These are phyloP conservation scores for Aspergillus neoniger DNA, from an alignment of 2,329 filamentous ascomycete species.

Conservation along the genomic window DNA sequence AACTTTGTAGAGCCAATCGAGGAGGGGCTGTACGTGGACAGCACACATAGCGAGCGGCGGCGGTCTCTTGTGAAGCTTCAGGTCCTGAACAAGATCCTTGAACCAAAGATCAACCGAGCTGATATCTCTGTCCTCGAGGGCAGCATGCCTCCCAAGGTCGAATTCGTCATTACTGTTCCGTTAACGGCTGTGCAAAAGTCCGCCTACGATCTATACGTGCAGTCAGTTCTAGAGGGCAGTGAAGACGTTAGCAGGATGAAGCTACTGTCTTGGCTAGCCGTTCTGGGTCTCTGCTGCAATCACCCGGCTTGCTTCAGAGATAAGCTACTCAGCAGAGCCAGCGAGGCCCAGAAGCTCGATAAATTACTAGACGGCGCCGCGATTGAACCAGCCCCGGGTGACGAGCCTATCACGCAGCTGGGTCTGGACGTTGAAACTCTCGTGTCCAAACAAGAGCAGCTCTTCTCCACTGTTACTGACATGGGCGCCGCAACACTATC, in stretches of 20 bases:
- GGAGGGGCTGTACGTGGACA: slow-evolving; percentile 69
- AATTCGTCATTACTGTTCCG: slow-evolving; percentile 77
- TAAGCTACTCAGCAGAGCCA: slow-evolving; percentile 49
- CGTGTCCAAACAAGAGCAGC: slow-evolving; percentile 34
- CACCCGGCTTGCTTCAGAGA: slow-evolving; percentile 58
- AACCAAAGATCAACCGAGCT: slow-evolving; percentile 74
- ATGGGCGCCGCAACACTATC: slow-evolving; percentile 57
- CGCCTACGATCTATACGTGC: slow-evolving; percentile 62
- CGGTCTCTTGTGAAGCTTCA: slow-evolving; percentile 66
- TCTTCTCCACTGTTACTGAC: slow-evolving; percentile 36
- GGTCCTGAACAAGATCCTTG: slow-evolving; percentile 70
- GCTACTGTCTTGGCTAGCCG: slow-evolving; percentile 58
- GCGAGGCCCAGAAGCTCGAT: slow-evolving; percentile 20
- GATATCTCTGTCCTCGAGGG: slow-evolving; percentile 68
- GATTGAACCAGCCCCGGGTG: slow-evolving; percentile 20
- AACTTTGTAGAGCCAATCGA: slow-evolving; percentile 75
- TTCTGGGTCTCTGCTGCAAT: slow-evolving; percentile 58
- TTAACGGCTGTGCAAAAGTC: slow-evolving; percentile 65
- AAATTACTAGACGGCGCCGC: slow-evolving; percentile 14
- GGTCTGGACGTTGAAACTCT: slow-evolving; percentile 36
- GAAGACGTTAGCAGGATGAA: slow-evolving; percentile 43
- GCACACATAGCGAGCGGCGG: slow-evolving; percentile 56
- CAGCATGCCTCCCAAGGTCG: slow-evolving; percentile 72
- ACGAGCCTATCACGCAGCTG: slow-evolving; percentile 40
- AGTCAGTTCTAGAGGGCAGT: slow-evolving; percentile 37